Conservation (phyloP, 164 flowering plant species). For the Houttuynia cordata region DNA sequence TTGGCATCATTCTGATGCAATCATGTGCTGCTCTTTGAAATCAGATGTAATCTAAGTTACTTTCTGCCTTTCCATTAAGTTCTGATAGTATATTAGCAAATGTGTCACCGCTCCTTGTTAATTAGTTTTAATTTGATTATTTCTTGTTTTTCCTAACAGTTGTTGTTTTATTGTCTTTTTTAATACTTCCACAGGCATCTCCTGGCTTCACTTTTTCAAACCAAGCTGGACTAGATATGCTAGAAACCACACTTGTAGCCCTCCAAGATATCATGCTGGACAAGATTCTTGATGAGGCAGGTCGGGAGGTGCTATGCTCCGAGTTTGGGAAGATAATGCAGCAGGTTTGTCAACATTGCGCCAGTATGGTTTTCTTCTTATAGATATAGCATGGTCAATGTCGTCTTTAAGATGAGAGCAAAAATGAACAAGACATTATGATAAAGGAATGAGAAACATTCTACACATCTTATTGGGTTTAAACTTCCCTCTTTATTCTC, state of each 20-base stretch:
- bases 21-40: constrained; percentile 78
- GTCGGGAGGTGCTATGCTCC: constrained; percentile 39
- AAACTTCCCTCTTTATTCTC: background rate
- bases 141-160: background rate
- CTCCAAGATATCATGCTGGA: constrained; percentile 67
- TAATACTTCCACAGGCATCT: constrained; percentile 34
- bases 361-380: no score
- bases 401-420: no score
- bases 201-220: constrained; percentile 80
- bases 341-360: constrained; percentile 26
- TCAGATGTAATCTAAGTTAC: constrained; percentile 28
- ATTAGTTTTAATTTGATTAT: background rate
- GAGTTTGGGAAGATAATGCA: constrained; percentile 60
- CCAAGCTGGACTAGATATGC: constrained; percentile 86
- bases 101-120: background rate
- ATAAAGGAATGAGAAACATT: no score
- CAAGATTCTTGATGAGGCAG: constrained; percentile 56
- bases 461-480: no score
- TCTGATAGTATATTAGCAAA: no score
- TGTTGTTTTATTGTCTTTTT: no score
- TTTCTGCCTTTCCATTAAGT: background rate
- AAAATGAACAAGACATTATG: no score
- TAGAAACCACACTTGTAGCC: constrained; percentile 71
- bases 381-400: no score
- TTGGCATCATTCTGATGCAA: constrained; percentile 72